Base-by-base conservation (phyloP, 1,139 yeast genomes). In the Magnusiomyces sp. region DNA sequence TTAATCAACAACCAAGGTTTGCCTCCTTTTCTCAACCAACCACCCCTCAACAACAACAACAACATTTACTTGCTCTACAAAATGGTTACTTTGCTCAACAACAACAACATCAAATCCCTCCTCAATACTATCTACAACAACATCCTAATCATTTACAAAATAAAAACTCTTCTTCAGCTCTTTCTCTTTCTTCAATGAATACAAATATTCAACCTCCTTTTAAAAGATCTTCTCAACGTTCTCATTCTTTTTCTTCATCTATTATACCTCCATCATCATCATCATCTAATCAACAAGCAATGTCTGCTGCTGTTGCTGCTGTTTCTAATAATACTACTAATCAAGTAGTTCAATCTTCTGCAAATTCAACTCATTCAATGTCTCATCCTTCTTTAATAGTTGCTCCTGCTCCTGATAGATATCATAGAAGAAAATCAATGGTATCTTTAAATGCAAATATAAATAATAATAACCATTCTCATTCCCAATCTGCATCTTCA, bases 361-460 rank as follows among this genome's bases (percentile, higher is more conserved):
- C 44, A 3, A 17, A 20, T 27, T 29, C 44, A 6, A 41, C 44
- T 23, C 44, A 41, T 27, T 42, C 46, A n/a, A 32, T 32, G 31
- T 17, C 49, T 11, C 52, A 49, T 19, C 52, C 52, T 7, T 49
- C 52, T 6, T 36, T 49, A 10, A 34, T 46, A 5, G 49, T 50
- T 11, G 47, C 49, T 20, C 50, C 50, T 13, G 54, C 55, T 38
- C 67, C 67, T 16, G 66, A 59, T 45, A 52, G 67, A 17, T 63
- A 63, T 47, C 66, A 63, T 50, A 60, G 67, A 17, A 53, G 62
- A 45, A 56, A 56, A 52, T 59, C 59, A 10, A 49, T 55, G 29
- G 33, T 50, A 16, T 40, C 54, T 20, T 38, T 50, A 27, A 38
- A 53, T 40, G 46, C 51, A 32, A 43, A 52, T 19, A 46, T 51